Evolutionary conservation across 2,329 filamentous ascomycete genomes (phyloP), one percentile per base, ranked within the genome.

Genomic region (Fusarium coffeatum): DNA sequence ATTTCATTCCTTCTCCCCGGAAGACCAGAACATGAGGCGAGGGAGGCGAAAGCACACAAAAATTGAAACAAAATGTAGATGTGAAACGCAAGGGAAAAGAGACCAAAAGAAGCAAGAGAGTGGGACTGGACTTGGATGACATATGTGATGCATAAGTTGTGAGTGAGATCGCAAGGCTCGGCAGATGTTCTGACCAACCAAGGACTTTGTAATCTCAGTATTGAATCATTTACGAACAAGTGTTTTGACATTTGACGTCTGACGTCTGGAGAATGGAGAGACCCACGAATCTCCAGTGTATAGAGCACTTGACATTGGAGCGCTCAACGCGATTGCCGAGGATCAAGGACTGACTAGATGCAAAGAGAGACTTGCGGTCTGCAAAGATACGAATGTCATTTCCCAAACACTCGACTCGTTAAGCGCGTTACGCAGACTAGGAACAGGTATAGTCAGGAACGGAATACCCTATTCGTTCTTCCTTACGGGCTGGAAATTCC

Each of bases 371-470:
- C 41, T 53, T 43, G 34, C 27, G 55, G 37, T 37, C 43, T 45
- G 23, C 18, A 37, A 37, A 37, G 13, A 15, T 22, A 28, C 22
- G 7, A n/a, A 37, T 15, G 41, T 49, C 40, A 50, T 61, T 34
- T 61, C 32, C 41, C 11, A 30, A 28, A 53, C 41, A 25, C 43
- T 53, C 46, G 23, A 66, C 32, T 40, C 45, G 22, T 47, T 47
- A 49, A 62, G 34, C 22, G 54, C 40, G 64, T 66, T 66, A 66
- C 55, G 61, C 63, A 66, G 51, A 15, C 40, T 46, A 66, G 63
- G 48, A 66, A 66, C 63, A 66, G 55, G 63, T 32, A 64, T 66
- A 66, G 62, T 62, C 63, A 66, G 63, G 63, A 66, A 66, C 63
- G 40, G 20, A 12, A 28, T 32, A 16, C 42, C 63, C 43, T 37